These are phyloP conservation scores for Colletotrichum tropicicola DNA, from an alignment of 2,329 filamentous ascomycete genomes.

Conservation along the genomic window DNA sequence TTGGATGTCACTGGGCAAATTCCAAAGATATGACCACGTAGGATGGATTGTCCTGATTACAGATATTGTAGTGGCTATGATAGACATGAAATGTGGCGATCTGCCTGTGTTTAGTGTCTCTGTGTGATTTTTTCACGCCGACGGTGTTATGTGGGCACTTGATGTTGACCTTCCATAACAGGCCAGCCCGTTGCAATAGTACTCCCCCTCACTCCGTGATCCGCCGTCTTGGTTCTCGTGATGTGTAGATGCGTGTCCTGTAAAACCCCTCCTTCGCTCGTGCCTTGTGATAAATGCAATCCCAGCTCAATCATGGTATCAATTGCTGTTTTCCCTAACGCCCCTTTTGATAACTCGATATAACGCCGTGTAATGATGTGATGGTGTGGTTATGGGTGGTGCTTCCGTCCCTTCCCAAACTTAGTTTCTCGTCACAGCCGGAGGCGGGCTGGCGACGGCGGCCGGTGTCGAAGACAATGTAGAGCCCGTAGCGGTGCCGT, in stretches of 20 bases:
- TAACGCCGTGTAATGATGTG: constrained; percentile 9
- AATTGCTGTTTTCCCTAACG: constrained; percentile 14
- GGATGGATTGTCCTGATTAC: no score
- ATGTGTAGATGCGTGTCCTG: neutral
- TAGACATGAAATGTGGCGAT: neutral
- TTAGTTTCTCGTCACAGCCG: constrained; percentile 15
- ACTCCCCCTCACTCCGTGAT: neutral
- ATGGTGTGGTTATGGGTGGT: neutral
- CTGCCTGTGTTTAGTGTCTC: neutral
- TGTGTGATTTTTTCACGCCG: neutral
- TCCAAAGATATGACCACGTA: no score
- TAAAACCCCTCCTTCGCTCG: neutral
- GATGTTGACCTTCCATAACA: neutral
- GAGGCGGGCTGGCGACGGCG: constrained; percentile 11
- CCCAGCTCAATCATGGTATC: constrained; percentile 25
- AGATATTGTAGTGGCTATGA: neutral
- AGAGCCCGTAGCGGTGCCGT: constrained; percentile 19
- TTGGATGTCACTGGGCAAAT: no score
- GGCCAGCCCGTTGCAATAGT: neutral
- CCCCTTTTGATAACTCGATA: constrained; percentile 8
- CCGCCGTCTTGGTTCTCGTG: neutral
- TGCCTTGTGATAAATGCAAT: neutral
- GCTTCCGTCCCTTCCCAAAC: neutral
- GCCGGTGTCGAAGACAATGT: constrained; percentile 12
- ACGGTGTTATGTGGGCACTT: neutral